Evolutionary conservation across 2,329 filamentous ascomycete genomes (phyloP).

Genomic region (Exserohilum rostratum): DNA sequence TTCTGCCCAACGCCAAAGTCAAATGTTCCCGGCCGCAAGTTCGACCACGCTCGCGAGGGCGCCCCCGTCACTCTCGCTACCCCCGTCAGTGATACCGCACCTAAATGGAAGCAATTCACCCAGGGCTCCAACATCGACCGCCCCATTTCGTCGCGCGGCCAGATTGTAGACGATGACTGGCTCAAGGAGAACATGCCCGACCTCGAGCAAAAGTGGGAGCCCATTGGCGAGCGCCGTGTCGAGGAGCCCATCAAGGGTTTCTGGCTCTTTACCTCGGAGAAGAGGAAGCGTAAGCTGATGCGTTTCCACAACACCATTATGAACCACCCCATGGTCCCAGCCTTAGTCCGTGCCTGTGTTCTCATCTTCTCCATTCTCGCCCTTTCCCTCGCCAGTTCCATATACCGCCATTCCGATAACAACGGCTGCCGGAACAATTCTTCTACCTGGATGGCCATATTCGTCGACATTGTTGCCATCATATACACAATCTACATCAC

Average conservation of each 20-base stretch:
- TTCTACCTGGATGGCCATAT: constrained; percentile 85
- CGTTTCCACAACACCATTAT: constrained; percentile 72
- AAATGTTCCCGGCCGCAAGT: constrained; percentile 47
- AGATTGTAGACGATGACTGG: constrained; percentile 53
- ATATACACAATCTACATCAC: constrained; percentile 93
- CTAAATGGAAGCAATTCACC: constrained; percentile 49
- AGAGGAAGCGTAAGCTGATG: constrained; percentile 61
- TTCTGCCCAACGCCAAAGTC: constrained; percentile 48
- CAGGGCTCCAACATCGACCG: constrained; percentile 39
- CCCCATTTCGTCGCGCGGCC: constrained; percentile 38
- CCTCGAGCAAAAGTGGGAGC: constrained; percentile 59
- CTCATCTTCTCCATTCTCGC: constrained; percentile 80
- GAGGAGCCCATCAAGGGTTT: constrained; percentile 56
- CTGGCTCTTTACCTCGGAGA: constrained; percentile 55
- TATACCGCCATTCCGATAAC: constrained; percentile 61
- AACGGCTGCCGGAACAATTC: constrained; percentile 52
- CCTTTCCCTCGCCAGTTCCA: constrained; percentile 76
- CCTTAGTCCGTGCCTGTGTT: constrained; percentile 81
- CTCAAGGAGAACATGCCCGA: constrained; percentile 57
- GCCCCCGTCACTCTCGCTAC: constrained; percentile 45
- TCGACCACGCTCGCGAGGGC: constrained; percentile 48
- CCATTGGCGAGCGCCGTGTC: constrained; percentile 59
- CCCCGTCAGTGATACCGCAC: constrained; percentile 44
- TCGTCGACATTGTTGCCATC: constrained; percentile 86
- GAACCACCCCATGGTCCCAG: constrained; percentile 82